Conservation (phyloP, 768 basidiomycete species). For the Dendrothele bispora region DNA sequence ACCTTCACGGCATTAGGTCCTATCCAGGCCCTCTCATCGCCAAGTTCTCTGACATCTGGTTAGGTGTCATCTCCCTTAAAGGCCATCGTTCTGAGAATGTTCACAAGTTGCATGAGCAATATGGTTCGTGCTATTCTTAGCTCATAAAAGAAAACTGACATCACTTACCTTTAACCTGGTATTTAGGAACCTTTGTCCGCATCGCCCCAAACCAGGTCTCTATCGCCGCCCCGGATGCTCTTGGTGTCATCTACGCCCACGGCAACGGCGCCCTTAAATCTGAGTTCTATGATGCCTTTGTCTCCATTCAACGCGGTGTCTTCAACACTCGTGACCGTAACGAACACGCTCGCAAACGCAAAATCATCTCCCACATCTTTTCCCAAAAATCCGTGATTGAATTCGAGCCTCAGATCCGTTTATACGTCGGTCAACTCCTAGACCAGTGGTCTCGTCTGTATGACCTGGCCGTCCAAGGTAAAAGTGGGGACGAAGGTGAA, state of each 20-base stretch:
- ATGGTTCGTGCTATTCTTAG: constrained; percentile 46
- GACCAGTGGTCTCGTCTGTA: constrained; percentile 76
- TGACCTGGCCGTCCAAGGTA: constrained; percentile 53
- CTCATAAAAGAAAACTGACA: not conserved
- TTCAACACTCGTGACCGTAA: constrained; percentile 78
- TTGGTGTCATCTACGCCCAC: constrained; percentile 74
- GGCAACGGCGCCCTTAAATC: constrained; percentile 84
- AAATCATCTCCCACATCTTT: constrained; percentile 86
- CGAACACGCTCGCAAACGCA: constrained; percentile 87
- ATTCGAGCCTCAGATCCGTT: constrained; percentile 77
- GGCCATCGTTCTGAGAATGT: constrained; percentile 78
- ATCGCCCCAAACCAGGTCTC: constrained; percentile 79
- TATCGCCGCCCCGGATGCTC: constrained; percentile 75
- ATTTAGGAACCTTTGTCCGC: constrained; percentile 62
- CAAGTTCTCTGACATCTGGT: constrained; percentile 71
- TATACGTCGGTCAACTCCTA: constrained; percentile 59
- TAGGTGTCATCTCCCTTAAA: constrained; percentile 60
- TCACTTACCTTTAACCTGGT: not conserved
- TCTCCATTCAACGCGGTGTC: constrained; percentile 68
- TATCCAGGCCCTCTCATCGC: constrained; percentile 74
- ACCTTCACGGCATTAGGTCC: constrained; percentile 57
- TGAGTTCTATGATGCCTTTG: constrained; percentile 78
- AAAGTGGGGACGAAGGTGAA: constrained; percentile 59
- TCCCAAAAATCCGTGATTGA: constrained; percentile 83
- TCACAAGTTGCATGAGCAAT: constrained; percentile 69